Evolutionary conservation across 2,329 filamentous ascomycete species (phyloP), one percentile per base, ranked within the genome.

Genomic region (Pyrenophora graminea): DNA sequence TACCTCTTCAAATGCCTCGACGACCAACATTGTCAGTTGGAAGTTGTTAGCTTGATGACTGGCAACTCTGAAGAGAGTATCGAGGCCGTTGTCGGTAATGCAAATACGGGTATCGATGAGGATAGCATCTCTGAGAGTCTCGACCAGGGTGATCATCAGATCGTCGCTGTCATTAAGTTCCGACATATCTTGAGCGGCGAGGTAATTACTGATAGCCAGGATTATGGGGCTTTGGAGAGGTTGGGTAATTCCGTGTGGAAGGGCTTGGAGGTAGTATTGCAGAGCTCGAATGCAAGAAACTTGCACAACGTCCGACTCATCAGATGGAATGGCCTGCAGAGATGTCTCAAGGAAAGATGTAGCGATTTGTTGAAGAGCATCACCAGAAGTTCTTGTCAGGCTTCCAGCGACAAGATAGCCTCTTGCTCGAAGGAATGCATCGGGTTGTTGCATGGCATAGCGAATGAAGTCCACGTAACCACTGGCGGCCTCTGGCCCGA

Each of bases 131-230:
- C 91, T 85, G 3, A 97, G 79, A 1, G 92, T 89, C 74, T 97
- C 91, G 5, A 93, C 89, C 27, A 99, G 79, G 0, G 92, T 93
- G 12, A 96, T 90, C 60, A 97, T 85, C 47, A 97, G 83, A 71
- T 99, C 94, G 62, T 97, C 93, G 9, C 90, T 89, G 56, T 97
- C 92, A 47, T 89, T 86, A 40, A 96, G 82, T 15, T 97, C 92
- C 45, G 83, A 84, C 41, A 94, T 80, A 65, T 97, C 91, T 69
- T 93, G 91, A 13, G 82, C 79, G 38, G 87, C 83, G 61, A 97
- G 82, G 74, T 92, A 99, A 31, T 87, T 80, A 1, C 83, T 83
- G 34, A 90, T 79, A 18, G 85, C 79, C 2, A 77, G 74, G 53
- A 88, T 80, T 41, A 88, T 82, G 5, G 80, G 74, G 2, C 77